Evolutionary conservation across 768 basidiomycete genomes (phyloP), one percentile per base, ranked within the genome.

Genomic region (Leccinum truebloodii): DNA sequence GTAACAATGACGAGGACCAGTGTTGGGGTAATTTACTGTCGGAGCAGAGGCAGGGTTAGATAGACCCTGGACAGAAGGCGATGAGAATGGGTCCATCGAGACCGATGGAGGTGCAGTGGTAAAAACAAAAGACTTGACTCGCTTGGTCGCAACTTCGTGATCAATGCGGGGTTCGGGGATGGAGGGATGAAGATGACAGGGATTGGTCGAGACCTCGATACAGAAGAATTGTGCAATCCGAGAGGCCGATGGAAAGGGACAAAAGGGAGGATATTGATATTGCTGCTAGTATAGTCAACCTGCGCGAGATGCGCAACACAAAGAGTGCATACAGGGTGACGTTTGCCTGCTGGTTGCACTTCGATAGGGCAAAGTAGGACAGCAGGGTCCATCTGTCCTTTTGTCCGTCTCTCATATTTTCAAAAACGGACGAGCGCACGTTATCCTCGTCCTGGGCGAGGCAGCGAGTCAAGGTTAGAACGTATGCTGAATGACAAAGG

Each of bases 191-290:
- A 50, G 91, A 85, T 3, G 88, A 82, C 35, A 96, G 79, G 1
- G 94, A 94, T 71, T 98, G 95, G 71, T 95, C 89, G 20, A 98
- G 79, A 69, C 98, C 92, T 6, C 93, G 86, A 71, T 93, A 96
- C 16, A 97, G 80, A 8, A 98, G 81, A 14, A 97, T 30, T 30
- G 92, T 92, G 26, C 97, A 96, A 69, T 98, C 95, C 6, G 88
- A 94, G n/a, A 98, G 83, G 13, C 95, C 97, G 44, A 98, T 84
- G 6, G 95, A 89, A 26, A 99, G 85, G 72, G 94, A 91, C 0
- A 90, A 85, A 3, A 97, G 80, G 18, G 83, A 82, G 6, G 28
- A 28, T 28, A 28, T 28, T 28, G 85, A 77, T 0, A 95, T 90
- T 22, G 94, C 77, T 0, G 95, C 92, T 48, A 97, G 78, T 7